Evolutionary conservation across 1,284 basidiomycete genomes (phyloP).

Genomic region (Cerrena zonata): DNA sequence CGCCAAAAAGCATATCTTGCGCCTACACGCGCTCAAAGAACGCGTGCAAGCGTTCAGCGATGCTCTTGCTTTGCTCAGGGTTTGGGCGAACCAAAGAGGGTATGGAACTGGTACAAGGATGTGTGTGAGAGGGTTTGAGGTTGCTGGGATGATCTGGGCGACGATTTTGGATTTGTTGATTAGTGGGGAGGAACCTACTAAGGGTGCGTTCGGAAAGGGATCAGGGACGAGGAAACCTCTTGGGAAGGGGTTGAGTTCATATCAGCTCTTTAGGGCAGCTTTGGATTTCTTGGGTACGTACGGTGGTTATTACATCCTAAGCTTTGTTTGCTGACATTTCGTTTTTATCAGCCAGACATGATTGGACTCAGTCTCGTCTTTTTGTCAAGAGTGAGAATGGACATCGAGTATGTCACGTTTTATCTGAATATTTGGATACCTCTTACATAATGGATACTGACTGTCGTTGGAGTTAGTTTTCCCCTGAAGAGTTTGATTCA

Average conservation of each 20-base stretch:
- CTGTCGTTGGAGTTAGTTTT: constrained; percentile 37
- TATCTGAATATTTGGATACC: not conserved
- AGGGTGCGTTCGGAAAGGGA: constrained; percentile 23
- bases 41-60: constrained; percentile 65
- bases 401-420: constrained; percentile 38
- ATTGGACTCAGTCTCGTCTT: constrained; percentile 57
- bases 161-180: constrained; percentile 69
- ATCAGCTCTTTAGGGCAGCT: constrained; percentile 79
- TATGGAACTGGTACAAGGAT: constrained; percentile 52
- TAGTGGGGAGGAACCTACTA: constrained; percentile 55
- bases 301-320: no score
- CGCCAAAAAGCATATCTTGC: constrained; percentile 64
- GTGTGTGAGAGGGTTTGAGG: constrained; percentile 66
- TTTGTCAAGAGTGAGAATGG: constrained; percentile 56
- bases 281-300: constrained; percentile 71
- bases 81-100: constrained; percentile 89
- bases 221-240: constrained; percentile 48
- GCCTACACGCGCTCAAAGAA: constrained; percentile 62
- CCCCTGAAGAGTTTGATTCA: constrained; percentile 48
- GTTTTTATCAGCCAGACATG: constrained; percentile 53
- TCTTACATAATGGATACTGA: constrained; percentile 1
- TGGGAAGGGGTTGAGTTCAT: constrained; percentile 74
- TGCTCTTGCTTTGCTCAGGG: constrained; percentile 74
- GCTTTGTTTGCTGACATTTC: not conserved
- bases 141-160: constrained; percentile 64